A percentile compares a stretch with the other conserved stretches of the same genome.
Evolutionary conservation across 2,329 filamentous ascomycete genomes (phyloP).

Genomic region (Akanthomyces uredinophilus): DNA sequence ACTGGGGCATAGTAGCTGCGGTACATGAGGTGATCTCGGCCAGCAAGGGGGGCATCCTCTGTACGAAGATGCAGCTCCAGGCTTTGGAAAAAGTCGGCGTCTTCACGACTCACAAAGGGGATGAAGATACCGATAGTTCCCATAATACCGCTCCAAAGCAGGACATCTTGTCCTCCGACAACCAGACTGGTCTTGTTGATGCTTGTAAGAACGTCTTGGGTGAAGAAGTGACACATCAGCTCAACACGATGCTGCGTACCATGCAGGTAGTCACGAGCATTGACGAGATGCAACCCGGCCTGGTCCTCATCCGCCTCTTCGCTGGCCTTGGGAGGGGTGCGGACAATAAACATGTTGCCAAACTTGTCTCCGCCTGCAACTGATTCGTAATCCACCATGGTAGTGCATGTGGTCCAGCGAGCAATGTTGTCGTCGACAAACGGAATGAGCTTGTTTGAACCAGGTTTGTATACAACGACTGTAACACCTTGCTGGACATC

Average conservation of each 20-base stretch:
- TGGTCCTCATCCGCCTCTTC: constrained; percentile 90
- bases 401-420: constrained; percentile 83
- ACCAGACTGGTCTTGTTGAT: constrained; percentile 86
- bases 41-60: constrained; percentile 82
- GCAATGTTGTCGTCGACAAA: constrained; percentile 88
- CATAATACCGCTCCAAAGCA: constrained; percentile 91
- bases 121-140: constrained; percentile 91
- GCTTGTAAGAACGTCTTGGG: constrained; percentile 87
- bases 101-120: constrained; percentile 85
- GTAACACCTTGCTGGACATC: constrained; percentile 90
- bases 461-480: constrained; percentile 88
- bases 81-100: constrained; percentile 96
- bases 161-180: constrained; percentile 82
- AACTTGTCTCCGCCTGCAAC: constrained; percentile 95
- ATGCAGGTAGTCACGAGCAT: constrained; percentile 84
- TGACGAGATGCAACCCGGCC: constrained; percentile 82
- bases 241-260: constrained; percentile 81
- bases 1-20: constrained; percentile 93
- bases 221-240: constrained; percentile 82
- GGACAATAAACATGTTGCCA: constrained; percentile 89
- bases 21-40: constrained; percentile 93
- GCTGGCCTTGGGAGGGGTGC: constrained; percentile 79
- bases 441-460: constrained; percentile 85
- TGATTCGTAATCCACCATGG: constrained; percentile 98
- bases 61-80: constrained; percentile 82